Evolutionary conservation across 441 rosid genomes (phyloP), one percentile per base, ranked within the genome.

Genomic region (Pelargonium myrrhifolium): DNA sequence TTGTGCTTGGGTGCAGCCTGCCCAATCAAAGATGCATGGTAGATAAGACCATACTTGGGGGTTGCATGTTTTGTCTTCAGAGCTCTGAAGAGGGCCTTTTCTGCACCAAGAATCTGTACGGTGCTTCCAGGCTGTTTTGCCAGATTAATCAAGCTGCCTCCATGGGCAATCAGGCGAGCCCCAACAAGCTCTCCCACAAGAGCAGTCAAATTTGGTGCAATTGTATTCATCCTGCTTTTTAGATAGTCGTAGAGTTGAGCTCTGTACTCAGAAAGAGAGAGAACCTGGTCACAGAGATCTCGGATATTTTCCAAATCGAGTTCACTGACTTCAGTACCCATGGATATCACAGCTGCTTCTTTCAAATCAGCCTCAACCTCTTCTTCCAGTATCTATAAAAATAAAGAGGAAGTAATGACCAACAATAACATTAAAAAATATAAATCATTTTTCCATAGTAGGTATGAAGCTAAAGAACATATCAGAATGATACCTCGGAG

Each of bases 121-220:
- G 96, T 90, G 79, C 97, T 90, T 31, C 97, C 97, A 18, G 97
- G 97, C 76, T 90, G 97, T 84, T 90, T 93, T 51, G 97, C 87
- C 17, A 93, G 96, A 79, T 90, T 93, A 72, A 93, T 31, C 76
- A 93, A 84, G 77, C 98, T 87, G 62, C 98, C 97, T 1, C 96
- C 98, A 72, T 89, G 97, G 2, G 96, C 93, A 45, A 90, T 90
- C 4, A 90, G 86, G 51, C 96, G 97, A 58, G 97, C 98, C 62
- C 98, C 97, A 9, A 90, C 98, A 43, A 93, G 96, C 82, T 93
- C 97, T 37, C 98, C 98, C 2, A 93, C 98, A 20, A 93, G 82
- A 40, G 95, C 93, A 66, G 98, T 90, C 82, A 93, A 86, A 72
- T 89, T 93, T 3, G 98, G 97, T 4, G 97, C 96, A 37, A 93